Percentiles rank a stretch among this genome's conserved stretches.
Conservation (phyloP, 805 yeast species). For the Starmerella apicola region DNA sequence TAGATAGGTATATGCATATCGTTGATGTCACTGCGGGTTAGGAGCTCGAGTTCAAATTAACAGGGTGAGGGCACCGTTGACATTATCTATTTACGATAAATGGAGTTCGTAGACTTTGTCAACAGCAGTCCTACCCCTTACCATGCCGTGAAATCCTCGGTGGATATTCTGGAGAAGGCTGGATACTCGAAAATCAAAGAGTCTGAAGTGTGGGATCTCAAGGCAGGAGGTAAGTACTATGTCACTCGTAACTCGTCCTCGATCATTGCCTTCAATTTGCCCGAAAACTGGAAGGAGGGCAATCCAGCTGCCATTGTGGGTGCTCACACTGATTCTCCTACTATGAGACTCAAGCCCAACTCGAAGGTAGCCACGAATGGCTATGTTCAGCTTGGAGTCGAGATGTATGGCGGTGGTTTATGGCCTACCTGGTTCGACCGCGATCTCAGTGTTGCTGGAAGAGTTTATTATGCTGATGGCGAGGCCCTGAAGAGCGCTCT, state of each 20-base stretch:
- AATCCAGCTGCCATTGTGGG: constrained; percentile 82
- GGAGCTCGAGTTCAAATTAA: too few relatives aligned
- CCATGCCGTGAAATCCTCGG: constrained; percentile 69
- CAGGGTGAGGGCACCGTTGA: too few relatives aligned
- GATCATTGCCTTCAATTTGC: constrained; percentile 74
- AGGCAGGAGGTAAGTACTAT: constrained; percentile 54
- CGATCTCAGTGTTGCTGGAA: constrained; percentile 81
- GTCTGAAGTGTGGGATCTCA: constrained; percentile 51
- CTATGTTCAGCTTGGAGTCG: constrained; percentile 73
- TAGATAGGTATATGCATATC: too few relatives aligned
- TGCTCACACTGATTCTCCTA: constrained; percentile 93
- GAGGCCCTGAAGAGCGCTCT: constrained; percentile 50
- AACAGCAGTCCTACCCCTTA: constrained; percentile 87
- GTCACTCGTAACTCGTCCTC: constrained; percentile 87
- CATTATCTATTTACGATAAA: too few relatives aligned
- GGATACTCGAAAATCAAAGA: constrained; percentile 70
- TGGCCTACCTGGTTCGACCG: constrained; percentile 98
- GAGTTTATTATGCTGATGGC: constrained; percentile 55
- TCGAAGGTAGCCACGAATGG: constrained; percentile 57
- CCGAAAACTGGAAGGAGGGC: constrained; percentile 59
- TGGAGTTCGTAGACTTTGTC: constrained; percentile 37
- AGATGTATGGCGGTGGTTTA: constrained; percentile 88
- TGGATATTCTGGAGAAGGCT: constrained; percentile 38
- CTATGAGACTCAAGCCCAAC: constrained; percentile 78
- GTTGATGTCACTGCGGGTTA: too few relatives aligned